phyloP scores from a whole-genome alignment of 768 basidiomycete species.

The Royoungia palumana region DNA sequence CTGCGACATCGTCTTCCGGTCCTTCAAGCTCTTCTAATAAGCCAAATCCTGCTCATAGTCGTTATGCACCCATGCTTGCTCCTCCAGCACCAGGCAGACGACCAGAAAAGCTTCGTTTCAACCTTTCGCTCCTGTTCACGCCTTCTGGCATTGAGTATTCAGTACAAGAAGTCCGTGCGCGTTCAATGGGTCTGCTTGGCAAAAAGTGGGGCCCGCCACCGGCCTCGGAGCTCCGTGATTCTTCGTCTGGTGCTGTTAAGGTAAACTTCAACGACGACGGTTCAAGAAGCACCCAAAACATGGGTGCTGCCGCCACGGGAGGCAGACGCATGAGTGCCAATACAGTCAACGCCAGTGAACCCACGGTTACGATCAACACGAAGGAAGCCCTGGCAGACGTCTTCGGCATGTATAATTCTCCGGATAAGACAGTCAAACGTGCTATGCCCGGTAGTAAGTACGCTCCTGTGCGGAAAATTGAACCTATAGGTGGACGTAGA shows the following conservation, averaged over 20 bases:
- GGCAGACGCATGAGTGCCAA: conserved; percentile 43
- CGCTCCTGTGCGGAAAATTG: conserved; percentile 66
- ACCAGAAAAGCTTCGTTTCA: conserved; percentile 67
- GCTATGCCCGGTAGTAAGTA: conserved; percentile 64
- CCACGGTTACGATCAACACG: conserved; percentile 94
- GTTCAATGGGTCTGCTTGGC: conserved; percentile 75
- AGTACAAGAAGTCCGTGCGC: conserved; percentile 77
- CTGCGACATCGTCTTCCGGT: conserved; percentile 32
- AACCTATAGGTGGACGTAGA: conserved; percentile 43
- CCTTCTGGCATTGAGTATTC: conserved; percentile 79
- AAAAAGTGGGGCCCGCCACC: conserved; percentile 81
- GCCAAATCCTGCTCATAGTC: conserved; percentile 29
- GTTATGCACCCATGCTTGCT: conserved; percentile 72
- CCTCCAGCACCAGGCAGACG: conserved; percentile 67
- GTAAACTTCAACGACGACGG: conserved; percentile 65
- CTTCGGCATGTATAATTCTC: conserved; percentile 94
- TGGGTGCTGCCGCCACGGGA: conserved; percentile 28
- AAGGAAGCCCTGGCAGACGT: conserved; percentile 93
- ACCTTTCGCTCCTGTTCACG: conserved; percentile 69
- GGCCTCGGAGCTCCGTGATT: conserved; percentile 35
- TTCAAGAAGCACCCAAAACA: conserved; percentile 40
- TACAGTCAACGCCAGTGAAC: conserved; percentile 51
- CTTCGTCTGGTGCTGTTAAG: conserved; percentile 35
- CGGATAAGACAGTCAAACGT: conserved; percentile 65
- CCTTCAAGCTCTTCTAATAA: conserved; percentile 33